Evolutionary conservation across 2,329 filamentous ascomycete species (phyloP).

Genomic region (Fusarium oligoseptatum): DNA sequence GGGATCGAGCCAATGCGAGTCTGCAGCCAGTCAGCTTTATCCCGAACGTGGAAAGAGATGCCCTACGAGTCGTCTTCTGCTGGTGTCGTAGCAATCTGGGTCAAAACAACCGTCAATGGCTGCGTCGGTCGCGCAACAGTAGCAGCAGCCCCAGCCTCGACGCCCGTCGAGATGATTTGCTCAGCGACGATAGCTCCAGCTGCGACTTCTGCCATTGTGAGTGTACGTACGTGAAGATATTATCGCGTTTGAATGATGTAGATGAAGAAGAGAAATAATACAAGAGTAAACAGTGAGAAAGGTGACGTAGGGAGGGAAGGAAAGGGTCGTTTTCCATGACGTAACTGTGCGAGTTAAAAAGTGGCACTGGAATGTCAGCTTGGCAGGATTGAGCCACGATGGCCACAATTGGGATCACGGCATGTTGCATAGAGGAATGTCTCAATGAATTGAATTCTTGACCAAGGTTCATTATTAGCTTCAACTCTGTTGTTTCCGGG

Average conservation of each 20-base stretch:
- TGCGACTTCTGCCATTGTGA: constrained; percentile 39
- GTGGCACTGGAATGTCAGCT: constrained; percentile 2
- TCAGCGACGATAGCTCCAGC: constrained; percentile 34
- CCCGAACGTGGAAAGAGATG: rapidly evolving
- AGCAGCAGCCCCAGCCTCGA: constrained; percentile 36
- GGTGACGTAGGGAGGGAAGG: constrained; percentile 3
- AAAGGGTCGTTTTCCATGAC: not conserved
- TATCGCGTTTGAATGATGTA: not conserved
- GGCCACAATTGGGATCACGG: not conserved
- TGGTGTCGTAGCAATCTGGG: constrained; percentile 33
- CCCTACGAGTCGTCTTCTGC: constrained; percentile 25
- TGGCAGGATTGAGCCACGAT: not conserved
- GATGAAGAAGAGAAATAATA: not conserved
- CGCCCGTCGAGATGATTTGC: constrained; percentile 37
- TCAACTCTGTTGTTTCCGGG: not conserved
- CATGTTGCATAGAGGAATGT: not conserved
- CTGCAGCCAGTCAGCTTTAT: not conserved
- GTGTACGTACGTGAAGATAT: not conserved
- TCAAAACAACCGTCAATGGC: constrained; percentile 36
- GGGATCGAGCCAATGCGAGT: constrained; percentile 29
- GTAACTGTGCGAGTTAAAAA: not conserved
- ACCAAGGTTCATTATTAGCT: not conserved
- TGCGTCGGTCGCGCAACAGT: constrained; percentile 35
- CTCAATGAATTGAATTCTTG: not conserved
- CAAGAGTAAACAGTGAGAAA: not conserved